These are phyloP conservation scores for Boletus coccyginus DNA, from an alignment of 768 basidiomycete genomes.

Conservation along the genomic window DNA sequence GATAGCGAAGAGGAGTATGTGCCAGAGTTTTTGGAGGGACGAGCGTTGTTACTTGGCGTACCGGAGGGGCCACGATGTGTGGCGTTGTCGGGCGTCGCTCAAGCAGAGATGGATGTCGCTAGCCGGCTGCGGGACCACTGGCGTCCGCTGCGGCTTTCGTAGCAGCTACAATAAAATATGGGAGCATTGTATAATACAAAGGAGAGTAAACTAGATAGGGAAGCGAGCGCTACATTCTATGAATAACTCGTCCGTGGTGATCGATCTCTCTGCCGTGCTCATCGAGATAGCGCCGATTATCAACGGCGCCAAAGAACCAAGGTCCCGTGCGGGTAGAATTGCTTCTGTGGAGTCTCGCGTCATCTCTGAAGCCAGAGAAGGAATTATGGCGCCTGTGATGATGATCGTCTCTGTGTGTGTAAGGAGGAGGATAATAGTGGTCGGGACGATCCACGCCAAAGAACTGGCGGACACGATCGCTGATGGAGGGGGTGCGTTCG, in stretches of 20 bases:
- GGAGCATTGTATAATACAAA: not conserved
- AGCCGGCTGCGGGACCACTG: constrained; percentile 58
- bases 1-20: constrained; percentile 1
- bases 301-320: constrained; percentile 19
- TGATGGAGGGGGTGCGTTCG: constrained; percentile 25
- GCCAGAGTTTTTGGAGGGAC: constrained; percentile 49
- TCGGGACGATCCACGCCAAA: constrained; percentile 31
- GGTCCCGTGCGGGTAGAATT: constrained; percentile 19
- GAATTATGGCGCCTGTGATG: constrained; percentile 28
- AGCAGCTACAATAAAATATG: not conserved
- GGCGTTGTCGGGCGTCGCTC: constrained; percentile 32
- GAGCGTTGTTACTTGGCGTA: constrained; percentile 46
- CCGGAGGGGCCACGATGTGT: constrained; percentile 9
- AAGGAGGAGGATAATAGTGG: not conserved
- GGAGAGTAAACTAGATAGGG: constrained; percentile 4
- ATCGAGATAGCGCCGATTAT: constrained; percentile 19
- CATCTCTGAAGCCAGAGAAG: constrained; percentile 22
- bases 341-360: constrained; percentile 13
- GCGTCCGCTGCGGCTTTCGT: constrained; percentile 55
- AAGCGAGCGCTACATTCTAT: constrained; percentile 20
- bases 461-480: constrained; percentile 39
- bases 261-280: constrained; percentile 30
- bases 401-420: constrained; percentile 2
- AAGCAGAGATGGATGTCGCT: constrained; percentile 64
- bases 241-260: constrained; percentile 21